Conservation (phyloP, 805 yeast genomes). For the Monosporozyma siamensis region DNA sequence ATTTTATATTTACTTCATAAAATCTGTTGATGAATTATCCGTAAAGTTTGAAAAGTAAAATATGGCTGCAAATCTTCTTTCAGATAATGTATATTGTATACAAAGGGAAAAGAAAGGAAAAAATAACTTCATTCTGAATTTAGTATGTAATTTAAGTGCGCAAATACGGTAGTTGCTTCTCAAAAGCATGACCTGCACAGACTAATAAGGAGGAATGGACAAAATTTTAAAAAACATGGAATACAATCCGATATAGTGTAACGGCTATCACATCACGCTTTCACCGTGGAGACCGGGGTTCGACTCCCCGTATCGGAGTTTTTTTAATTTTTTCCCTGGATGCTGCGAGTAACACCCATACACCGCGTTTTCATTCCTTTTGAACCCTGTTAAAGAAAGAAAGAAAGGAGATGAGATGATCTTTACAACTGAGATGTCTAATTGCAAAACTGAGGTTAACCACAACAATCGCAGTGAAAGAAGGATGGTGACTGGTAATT, state of each 20-base stretch:
- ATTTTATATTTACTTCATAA: too few relatives aligned
- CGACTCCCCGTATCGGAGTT: constrained; percentile 5
- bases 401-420: not conserved
- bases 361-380: too few relatives aligned
- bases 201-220: not conserved
- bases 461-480: not conserved
- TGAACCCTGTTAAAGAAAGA: not conserved
- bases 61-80: too few relatives aligned
- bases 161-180: too few relatives aligned
- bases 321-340: not conserved
- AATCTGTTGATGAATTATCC: too few relatives aligned
- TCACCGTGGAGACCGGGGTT: constrained; percentile 6
- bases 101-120: too few relatives aligned
- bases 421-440: too few relatives aligned
- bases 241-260: constrained; percentile 5
- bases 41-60: too few relatives aligned
- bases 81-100: too few relatives aligned
- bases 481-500: not conserved
- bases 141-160: too few relatives aligned
- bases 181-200: not conserved
- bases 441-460: too few relatives aligned
- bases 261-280: constrained; percentile 6
- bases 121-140: too few relatives aligned
- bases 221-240: not conserved
- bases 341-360: not conserved